These are phyloP conservation scores for Xylona heveae DNA, from an alignment of 495 filamentous ascomycete genomes.

Conservation along the genomic window DNA sequence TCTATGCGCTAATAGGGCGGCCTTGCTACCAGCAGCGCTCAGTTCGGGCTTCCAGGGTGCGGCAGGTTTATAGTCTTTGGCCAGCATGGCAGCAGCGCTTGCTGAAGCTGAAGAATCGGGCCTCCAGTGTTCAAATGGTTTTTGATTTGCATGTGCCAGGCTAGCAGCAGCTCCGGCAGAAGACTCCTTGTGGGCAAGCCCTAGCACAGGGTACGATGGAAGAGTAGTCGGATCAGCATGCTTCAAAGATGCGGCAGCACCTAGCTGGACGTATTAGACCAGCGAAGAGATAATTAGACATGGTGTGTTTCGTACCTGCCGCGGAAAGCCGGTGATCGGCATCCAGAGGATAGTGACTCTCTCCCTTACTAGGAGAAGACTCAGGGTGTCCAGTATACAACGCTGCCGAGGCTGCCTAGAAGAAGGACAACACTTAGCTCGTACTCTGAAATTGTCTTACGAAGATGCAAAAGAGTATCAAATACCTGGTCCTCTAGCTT, in stretches of 20 bases:
- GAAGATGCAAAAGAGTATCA: no score
- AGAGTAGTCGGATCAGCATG: slow-evolving; percentile 46
- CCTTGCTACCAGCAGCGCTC: slow-evolving; percentile 44
- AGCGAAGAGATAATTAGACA: background rate
- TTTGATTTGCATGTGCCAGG: slow-evolving; percentile 49
- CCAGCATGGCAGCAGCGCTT: slow-evolving; percentile 43
- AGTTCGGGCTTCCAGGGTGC: slow-evolving; percentile 28
- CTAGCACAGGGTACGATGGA: slow-evolving; percentile 41
- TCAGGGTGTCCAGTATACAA: slow-evolving; percentile 16
- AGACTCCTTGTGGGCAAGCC: slow-evolving; percentile 35
- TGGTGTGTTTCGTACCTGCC: slow-evolving; percentile 18
- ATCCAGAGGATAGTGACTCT: slow-evolving; percentile 17
- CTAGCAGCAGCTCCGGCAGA: slow-evolving; percentile 55
- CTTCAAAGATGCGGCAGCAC: slow-evolving; percentile 38
- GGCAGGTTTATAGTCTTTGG: slow-evolving; percentile 43
- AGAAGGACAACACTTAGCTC: no score
- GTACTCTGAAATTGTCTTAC: no score
- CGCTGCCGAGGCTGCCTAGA: slow-evolving; percentile 21
- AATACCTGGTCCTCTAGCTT: no score
- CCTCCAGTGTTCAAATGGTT: slow-evolving; percentile 35
- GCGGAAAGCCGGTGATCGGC: slow-evolving; percentile 28
- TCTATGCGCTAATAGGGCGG: slow-evolving; percentile 45
- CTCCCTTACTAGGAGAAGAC: slow-evolving; percentile 1
- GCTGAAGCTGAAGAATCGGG: slow-evolving; percentile 37
- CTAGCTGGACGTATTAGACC: slow-evolving; percentile 10